Conservation (phyloP, 2,329 filamentous ascomycete species). For the Cladosporium sp. region DNA sequence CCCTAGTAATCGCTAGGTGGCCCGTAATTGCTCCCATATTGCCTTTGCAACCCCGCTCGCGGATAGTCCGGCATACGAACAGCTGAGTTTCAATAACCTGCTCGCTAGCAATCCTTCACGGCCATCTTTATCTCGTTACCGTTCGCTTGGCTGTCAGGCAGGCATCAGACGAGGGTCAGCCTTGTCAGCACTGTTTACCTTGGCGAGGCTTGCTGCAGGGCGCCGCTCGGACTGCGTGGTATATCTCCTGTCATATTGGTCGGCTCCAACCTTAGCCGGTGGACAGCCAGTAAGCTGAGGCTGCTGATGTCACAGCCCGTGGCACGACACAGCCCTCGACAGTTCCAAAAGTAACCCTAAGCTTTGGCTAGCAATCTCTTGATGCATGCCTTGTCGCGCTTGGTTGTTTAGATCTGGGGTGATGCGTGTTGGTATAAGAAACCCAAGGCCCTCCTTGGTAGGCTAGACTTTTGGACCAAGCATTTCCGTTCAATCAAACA, state of each 20-base stretch:
- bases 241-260: constrained; percentile 3
- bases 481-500: background rate
- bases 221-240: constrained; percentile 1
- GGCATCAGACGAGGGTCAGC: constrained; percentile 1
- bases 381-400: background rate
- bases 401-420: background rate
- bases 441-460: background rate
- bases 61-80: background rate
- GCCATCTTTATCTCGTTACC: background rate
- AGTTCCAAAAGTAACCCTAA: constrained; percentile 8
- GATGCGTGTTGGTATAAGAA: constrained; percentile 8
- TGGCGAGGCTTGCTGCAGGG: background rate
- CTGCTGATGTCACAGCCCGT: constrained; percentile 3
- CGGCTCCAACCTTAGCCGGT: background rate
- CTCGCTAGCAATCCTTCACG: background rate
- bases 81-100: constrained; percentile 10
- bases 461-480: background rate
- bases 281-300: constrained; percentile 11
- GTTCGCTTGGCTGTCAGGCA: constrained; percentile 3
- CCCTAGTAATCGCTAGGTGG: background rate
- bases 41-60: background rate
- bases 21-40: background rate
- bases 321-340: constrained; percentile 1
- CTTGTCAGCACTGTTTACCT: background rate
- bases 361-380: background rate